A percentile compares a stretch with the other conserved stretches of the same genome.
Evolutionary conservation across 768 basidiomycete species (phyloP).

Genomic region (Crassisporium funariophilum): DNA sequence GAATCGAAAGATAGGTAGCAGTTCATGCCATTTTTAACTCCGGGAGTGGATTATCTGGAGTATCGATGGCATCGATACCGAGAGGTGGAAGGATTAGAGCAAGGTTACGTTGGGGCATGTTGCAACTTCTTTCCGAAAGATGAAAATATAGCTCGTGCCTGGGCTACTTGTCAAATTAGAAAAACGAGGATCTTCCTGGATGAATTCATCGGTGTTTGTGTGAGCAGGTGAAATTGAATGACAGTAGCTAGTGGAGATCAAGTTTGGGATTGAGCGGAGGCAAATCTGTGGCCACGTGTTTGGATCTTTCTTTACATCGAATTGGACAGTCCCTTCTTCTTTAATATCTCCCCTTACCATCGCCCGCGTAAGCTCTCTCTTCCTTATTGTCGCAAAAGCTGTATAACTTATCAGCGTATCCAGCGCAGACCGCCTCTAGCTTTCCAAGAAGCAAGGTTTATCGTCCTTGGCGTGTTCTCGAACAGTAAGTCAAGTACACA

Average conservation of each 20-base stretch:
- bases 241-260: too few relatives aligned
- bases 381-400: constrained; percentile 4
- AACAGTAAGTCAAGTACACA: constrained; percentile 15
- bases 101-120: too few relatives aligned
- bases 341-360: constrained; percentile 15
- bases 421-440: constrained; percentile 7
- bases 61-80: too few relatives aligned
- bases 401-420: constrained; percentile 4
- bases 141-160: too few relatives aligned
- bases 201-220: constrained; percentile 10
- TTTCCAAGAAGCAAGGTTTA: constrained; percentile 6
- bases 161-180: constrained; percentile 1
- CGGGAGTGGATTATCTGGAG: too few relatives aligned
- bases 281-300: constrained; percentile 37
- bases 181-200: background rate
- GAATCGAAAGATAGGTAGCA: too few relatives aligned
- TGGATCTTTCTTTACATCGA: constrained; percentile 12
- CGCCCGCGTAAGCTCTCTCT: constrained; percentile 12
- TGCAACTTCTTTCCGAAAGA: too few relatives aligned
- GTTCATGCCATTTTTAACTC: too few relatives aligned
- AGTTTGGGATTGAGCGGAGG: constrained; percentile 27
- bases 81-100: too few relatives aligned
- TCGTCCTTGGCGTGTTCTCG: constrained; percentile 17
- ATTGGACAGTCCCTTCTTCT: constrained; percentile 12
- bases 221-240: background rate